These are phyloP conservation scores for Fusarium sp. DNA, from an alignment of 2,329 filamentous ascomycete species.

Conservation along the genomic window DNA sequence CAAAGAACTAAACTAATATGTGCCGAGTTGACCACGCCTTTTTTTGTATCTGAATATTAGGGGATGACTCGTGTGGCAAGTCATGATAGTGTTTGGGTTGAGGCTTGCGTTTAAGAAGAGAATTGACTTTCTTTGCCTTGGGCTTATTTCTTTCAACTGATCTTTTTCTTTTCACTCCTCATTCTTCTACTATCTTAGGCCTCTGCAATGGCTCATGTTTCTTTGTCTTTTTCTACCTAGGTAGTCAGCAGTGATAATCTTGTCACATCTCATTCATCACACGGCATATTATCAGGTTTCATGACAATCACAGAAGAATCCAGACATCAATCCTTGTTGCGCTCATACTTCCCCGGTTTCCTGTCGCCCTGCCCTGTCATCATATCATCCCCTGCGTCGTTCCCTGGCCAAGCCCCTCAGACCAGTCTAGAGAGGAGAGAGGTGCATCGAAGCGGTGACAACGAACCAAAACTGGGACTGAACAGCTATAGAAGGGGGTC, in stretches of 20 bases:
- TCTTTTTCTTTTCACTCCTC: not conserved
- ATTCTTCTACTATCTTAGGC: not conserved
- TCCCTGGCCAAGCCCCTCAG: conserved; percentile 32
- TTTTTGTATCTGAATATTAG: not conserved
- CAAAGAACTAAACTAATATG: not conserved
- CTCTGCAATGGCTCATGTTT: not conserved
- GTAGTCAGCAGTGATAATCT: not conserved
- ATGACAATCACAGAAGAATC: not conserved
- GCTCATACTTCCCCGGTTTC: conserved; percentile 33
- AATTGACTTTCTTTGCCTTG: not conserved
- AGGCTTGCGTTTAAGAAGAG: not conserved
- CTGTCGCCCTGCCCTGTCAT: conserved; percentile 19
- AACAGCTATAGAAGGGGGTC: conserved; percentile 12
- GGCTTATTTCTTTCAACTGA: not conserved
- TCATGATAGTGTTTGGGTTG: not conserved
- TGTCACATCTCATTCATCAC: conserved; percentile 15
- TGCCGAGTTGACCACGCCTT: not conserved
- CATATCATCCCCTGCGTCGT: conserved; percentile 37
- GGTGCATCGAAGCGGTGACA: conserved; percentile 41
- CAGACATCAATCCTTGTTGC: conserved; percentile 5
- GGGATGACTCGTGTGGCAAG: not conserved
- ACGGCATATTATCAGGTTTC: not conserved
- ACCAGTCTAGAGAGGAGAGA: conserved; percentile 28
- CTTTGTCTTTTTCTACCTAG: not conserved
- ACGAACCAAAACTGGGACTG: conserved; percentile 19